Percentiles rank a stretch among this genome's conserved stretches.
Evolutionary conservation across 2,329 filamentous ascomycete species (phyloP).

Genomic region (Claviceps quebecensis): DNA sequence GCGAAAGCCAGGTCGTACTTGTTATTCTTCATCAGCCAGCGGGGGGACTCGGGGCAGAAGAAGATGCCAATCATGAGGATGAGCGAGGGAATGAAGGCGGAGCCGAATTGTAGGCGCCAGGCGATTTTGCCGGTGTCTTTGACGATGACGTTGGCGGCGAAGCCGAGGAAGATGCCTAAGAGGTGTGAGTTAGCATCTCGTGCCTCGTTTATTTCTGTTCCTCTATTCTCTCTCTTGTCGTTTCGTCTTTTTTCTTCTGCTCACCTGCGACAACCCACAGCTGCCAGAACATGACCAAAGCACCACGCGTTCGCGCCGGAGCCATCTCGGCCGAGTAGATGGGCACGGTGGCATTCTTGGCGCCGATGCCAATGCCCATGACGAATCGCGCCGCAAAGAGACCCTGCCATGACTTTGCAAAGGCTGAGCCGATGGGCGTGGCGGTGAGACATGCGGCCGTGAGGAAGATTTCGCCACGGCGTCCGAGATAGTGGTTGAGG

Average conservation of each 20-base stretch:
- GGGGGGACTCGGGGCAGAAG: conserved; percentile 46
- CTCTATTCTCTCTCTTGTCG: not conserved
- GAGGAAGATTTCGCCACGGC: conserved; percentile 51
- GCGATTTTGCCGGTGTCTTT: conserved; percentile 34
- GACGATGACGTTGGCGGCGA: conserved; percentile 37
- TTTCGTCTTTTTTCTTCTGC: not conserved
- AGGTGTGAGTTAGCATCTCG: not conserved
- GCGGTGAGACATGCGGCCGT: conserved; percentile 34
- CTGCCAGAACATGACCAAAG: conserved; percentile 67
- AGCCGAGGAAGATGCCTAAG: conserved; percentile 30
- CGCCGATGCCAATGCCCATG: conserved; percentile 54
- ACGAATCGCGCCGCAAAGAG: conserved; percentile 52
- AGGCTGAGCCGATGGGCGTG: conserved; percentile 42
- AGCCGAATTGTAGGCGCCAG: conserved; percentile 46
- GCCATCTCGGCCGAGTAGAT: conserved; percentile 62
- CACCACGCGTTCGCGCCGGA: conserved; percentile 52
- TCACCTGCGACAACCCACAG: conserved; percentile 17
- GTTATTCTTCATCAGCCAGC: conserved; percentile 51
- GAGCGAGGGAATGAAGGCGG: conserved; percentile 37
- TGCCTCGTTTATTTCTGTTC: not conserved
- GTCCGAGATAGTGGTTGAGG: conserved; percentile 47
- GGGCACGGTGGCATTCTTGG: conserved; percentile 49
- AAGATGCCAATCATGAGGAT: conserved; percentile 41
- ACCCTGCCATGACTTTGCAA: conserved; percentile 50
- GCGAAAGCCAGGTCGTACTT: conserved; percentile 41